phyloP scores from a whole-genome alignment of 768 basidiomycete genomes.

The Russula virescens region DNA sequence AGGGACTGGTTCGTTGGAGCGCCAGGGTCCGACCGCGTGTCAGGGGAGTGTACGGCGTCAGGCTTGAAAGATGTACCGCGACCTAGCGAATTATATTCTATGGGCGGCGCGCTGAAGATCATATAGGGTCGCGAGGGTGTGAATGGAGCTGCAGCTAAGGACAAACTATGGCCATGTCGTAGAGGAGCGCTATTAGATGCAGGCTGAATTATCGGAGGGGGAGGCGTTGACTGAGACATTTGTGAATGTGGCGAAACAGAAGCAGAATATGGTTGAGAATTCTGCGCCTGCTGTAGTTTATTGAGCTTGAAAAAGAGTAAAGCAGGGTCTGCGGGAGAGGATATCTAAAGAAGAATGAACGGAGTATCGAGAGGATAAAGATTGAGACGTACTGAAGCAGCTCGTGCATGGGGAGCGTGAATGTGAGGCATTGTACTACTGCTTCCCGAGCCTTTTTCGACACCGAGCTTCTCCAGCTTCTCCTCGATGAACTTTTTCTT shows the following conservation, averaged over 20 bases:
- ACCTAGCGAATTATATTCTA: slow-evolving; percentile 61
- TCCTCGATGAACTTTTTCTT: slow-evolving; percentile 71
- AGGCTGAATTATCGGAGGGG: slow-evolving; percentile 38
- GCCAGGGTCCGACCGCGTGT: slow-evolving; percentile 52
- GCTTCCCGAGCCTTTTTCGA: slow-evolving; percentile 54
- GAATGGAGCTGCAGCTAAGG: slow-evolving; percentile 56
- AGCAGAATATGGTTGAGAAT: slow-evolving; percentile 45
- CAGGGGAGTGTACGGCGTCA: slow-evolving; percentile 32
- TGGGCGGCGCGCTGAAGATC: slow-evolving; percentile 34
- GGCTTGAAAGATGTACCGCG: slow-evolving; percentile 49
- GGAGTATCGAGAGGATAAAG: slow-evolving; percentile 18
- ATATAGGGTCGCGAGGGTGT: slow-evolving; percentile 32
- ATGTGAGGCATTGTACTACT: slow-evolving; percentile 53
- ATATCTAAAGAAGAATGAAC: slow-evolving; percentile 50
- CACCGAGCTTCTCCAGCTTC: slow-evolving; percentile 73
- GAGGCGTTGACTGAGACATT: slow-evolving; percentile 37
- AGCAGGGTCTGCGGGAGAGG: slow-evolving; percentile 85
- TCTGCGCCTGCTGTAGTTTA: slow-evolving; percentile 73
- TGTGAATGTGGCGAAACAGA: slow-evolving; percentile 62
- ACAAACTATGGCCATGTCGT: slow-evolving; percentile 71
- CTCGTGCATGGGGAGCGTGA: slow-evolving; percentile 72
- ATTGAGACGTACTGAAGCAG: slow-evolving; percentile 64
- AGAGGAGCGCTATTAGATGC: slow-evolving; percentile 36
- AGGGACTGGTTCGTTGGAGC: slow-evolving; percentile 42
- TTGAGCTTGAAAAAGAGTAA: slow-evolving; percentile 77